Percentiles rank a stretch among this genome's conserved stretches.
These are phyloP conservation scores for Hysterangium stoloniferum DNA, from an alignment of 768 basidiomycete species.

Conservation along the genomic window DNA sequence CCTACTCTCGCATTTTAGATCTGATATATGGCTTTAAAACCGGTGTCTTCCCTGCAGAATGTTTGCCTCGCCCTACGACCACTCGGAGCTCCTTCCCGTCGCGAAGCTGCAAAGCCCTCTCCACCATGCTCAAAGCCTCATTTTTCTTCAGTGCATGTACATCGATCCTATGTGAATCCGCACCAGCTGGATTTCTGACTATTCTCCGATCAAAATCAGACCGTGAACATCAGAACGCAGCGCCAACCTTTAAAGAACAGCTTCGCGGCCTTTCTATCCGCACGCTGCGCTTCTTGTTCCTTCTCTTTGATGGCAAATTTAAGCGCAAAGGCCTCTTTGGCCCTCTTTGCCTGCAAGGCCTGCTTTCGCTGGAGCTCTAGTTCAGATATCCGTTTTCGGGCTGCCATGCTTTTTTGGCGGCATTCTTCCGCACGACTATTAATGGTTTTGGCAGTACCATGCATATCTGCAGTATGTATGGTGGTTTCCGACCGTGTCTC, in stretches of 20 bases:
- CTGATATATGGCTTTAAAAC: constrained; percentile 19
- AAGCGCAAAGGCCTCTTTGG: constrained; percentile 20
- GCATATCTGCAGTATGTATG: constrained; percentile 3
- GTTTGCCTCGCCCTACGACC: constrained; percentile 28
- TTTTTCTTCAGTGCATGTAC: constrained; percentile 27
- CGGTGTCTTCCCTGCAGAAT: constrained; percentile 25
- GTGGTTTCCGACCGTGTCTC: neutral
- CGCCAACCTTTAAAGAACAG: constrained; percentile 26
- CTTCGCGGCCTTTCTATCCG: constrained; percentile 27
- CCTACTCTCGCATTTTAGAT: neutral
- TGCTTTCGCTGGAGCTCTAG: constrained; percentile 18
- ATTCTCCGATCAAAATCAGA: neutral
- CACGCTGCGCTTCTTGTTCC: constrained; percentile 20
- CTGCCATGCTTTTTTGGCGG: constrained; percentile 21
- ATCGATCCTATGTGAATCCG: constrained; percentile 25
- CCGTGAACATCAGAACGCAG: neutral
- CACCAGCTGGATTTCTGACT: constrained; percentile 25
- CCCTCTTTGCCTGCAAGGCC: constrained; percentile 20
- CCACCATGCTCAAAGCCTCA: constrained; percentile 26
- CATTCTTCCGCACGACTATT: constrained; percentile 23
- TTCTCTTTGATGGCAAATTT: constrained; percentile 25
- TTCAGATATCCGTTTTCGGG: constrained; percentile 20
- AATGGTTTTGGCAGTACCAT: constrained; percentile 19
- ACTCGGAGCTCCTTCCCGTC: constrained; percentile 25
- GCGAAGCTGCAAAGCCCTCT: constrained; percentile 23